phyloP scores from a whole-genome alignment of 2,329 filamentous ascomycete species.

The Scytalidium lignicola region DNA sequence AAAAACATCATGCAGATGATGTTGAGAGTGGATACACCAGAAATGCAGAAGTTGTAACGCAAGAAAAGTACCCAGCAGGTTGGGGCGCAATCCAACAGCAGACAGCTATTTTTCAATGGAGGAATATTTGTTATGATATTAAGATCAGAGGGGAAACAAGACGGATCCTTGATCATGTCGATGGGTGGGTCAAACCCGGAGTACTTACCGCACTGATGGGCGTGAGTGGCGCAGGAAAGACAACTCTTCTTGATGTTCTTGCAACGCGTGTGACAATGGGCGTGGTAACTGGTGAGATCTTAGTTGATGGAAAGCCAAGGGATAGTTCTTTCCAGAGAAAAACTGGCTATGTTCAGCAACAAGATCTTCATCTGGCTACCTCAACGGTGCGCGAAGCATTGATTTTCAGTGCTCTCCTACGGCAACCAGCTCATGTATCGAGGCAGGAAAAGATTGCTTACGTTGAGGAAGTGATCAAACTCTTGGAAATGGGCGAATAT shows the following conservation, averaged over 20 bases:
- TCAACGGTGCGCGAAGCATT: constrained; percentile 85
- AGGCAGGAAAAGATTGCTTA: constrained; percentile 77
- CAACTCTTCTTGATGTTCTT: constrained; percentile 76
- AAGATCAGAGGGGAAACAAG: constrained; percentile 60
- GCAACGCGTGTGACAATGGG: constrained; percentile 80
- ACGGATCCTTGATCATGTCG: constrained; percentile 62
- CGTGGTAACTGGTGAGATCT: constrained; percentile 80
- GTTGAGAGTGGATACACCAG: constrained; percentile 11
- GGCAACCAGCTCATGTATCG: constrained; percentile 70
- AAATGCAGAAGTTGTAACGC: constrained; percentile 12
- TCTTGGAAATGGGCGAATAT: constrained; percentile 86
- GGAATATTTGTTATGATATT: constrained; percentile 63
- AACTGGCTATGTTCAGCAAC: constrained; percentile 88
- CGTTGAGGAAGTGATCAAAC: constrained; percentile 83
- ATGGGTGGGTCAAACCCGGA: constrained; percentile 68
- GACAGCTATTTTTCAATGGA: constrained; percentile 24
- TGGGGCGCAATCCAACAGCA: constrained; percentile 17
- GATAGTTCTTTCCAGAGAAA: constrained; percentile 79
- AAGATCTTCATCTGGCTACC: constrained; percentile 81
- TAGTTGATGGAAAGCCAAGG: constrained; percentile 55
- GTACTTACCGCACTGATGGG: constrained; percentile 63
- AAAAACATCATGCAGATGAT: constrained; percentile 9
- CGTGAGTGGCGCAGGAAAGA: constrained; percentile 74
- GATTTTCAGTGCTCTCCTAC: constrained; percentile 79
- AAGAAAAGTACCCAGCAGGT: constrained; percentile 4